phyloP scores from a whole-genome alignment of 805 yeast genomes.

The Starmerella tilneyi region DNA sequence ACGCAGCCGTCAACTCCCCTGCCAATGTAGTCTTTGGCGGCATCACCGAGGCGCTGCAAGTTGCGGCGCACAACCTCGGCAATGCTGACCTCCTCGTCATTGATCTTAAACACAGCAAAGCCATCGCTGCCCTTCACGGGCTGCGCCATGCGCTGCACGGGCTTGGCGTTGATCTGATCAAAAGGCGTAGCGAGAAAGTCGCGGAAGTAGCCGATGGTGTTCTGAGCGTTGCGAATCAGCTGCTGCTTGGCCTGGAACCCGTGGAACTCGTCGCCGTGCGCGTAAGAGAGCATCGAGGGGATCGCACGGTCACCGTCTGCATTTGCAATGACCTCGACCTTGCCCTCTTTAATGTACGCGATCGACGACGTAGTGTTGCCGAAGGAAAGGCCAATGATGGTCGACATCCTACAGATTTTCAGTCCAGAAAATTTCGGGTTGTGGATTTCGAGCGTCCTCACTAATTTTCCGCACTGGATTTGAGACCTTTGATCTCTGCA shows the following conservation, averaged over 20 bases:
- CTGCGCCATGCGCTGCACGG: slow-evolving; percentile 54
- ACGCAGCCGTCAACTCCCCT: slow-evolving; percentile 70
- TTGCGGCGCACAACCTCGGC: slow-evolving; percentile 79
- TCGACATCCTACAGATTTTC: slow-evolving; percentile 24
- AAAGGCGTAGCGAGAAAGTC: slow-evolving; percentile 77
- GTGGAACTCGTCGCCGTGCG: slow-evolving; percentile 91
- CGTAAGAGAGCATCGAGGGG: slow-evolving; percentile 84
- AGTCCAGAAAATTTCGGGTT: too few species aligned
- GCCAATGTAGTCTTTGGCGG: slow-evolving; percentile 91
- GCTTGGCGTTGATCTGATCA: slow-evolving; percentile 56
- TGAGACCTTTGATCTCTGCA: slow-evolving; percentile 2
- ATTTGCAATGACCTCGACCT: slow-evolving; percentile 94
- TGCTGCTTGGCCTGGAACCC: slow-evolving; percentile 94
- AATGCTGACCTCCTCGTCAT: slow-evolving; percentile 42
- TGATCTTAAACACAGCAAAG: slow-evolving; percentile 50
- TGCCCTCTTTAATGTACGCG: slow-evolving; percentile 74
- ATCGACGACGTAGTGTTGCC: slow-evolving; percentile 95
- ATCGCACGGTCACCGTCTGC: slow-evolving; percentile 98
- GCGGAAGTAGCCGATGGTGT: slow-evolving; percentile 84
- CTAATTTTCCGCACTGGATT: background rate
- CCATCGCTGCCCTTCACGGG: slow-evolving; percentile 52
- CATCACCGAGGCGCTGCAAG: slow-evolving; percentile 63
- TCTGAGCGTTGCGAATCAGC: slow-evolving; percentile 76
- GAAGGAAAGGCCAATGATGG: slow-evolving; percentile 87
- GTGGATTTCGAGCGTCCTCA: background rate